These are phyloP conservation scores for Tothia fuscella DNA, from an alignment of 2,329 filamentous ascomycete genomes.

Conservation along the genomic window DNA sequence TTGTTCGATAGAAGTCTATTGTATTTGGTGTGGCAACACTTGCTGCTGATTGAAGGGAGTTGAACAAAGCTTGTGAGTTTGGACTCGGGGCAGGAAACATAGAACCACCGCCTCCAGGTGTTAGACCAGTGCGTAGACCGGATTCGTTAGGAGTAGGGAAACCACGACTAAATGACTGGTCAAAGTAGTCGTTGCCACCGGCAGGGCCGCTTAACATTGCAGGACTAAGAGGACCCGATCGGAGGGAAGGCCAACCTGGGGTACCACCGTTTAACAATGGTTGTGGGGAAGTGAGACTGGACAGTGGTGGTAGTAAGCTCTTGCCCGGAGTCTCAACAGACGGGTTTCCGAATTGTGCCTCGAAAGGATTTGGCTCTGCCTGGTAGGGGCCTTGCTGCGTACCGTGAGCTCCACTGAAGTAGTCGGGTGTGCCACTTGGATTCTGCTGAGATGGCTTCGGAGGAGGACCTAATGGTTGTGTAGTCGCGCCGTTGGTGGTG, in stretches of 20 bases:
- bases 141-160: conserved; percentile 97
- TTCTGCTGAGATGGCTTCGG: conserved; percentile 32
- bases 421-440: conserved; percentile 34
- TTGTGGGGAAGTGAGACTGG: conserved; percentile 80
- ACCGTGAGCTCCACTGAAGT: conserved; percentile 35
- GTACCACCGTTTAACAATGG: conserved; percentile 64
- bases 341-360: conserved; percentile 71
- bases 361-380: conserved; percentile 92
- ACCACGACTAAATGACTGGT: conserved; percentile 64
- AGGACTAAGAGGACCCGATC: conserved; percentile 86
- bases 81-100: conserved; percentile 94
- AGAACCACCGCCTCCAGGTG: conserved; percentile 86
- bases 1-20: conserved; percentile 88
- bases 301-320: conserved; percentile 75
- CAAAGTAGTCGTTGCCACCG: conserved; percentile 71
- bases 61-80: conserved; percentile 72
- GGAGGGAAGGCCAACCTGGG: conserved; percentile 74
- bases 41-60: conserved; percentile 64
- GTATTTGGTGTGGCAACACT: conserved; percentile 87
- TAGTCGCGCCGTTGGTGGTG: conserved; percentile 26
- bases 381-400: conserved; percentile 36
- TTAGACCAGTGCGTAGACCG: conserved; percentile 78
- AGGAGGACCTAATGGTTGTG: conserved; percentile 39
- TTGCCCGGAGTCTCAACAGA: conserved; percentile 68
- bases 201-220: conserved; percentile 87